Evolutionary conservation across 257 asterid species (phyloP), one percentile per base, ranked within the genome.

Genomic region (Verbena officinalis): DNA sequence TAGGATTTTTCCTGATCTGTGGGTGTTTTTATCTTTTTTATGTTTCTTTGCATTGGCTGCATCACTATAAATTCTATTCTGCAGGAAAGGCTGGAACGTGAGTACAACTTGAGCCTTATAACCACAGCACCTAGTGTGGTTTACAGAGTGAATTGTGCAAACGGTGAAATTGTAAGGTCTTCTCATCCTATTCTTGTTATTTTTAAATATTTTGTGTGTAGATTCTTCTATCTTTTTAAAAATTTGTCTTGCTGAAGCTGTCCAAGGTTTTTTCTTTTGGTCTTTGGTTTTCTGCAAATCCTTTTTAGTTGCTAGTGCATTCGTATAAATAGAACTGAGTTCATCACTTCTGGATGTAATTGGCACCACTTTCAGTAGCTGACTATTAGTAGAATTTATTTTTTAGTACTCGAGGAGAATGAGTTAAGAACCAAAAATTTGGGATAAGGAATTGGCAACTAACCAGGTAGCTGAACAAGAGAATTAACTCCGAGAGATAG

Each of bases 91-190:
- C 91, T 94, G 64, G 99, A 94, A 76, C 95, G 96, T 15, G 97
- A 94, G 81, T 94, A 90, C 83, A 84, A 86, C 78, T 88, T 94
- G 85, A 81, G 83, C 52, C 83, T 94, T 19, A 94, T 94, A 67
- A 94, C 96, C 72, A 94, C 99, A 53, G 96, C 97, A 40, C 97
- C 96, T 49, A 94, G 97, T 82, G 99, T 94, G 62, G 97, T 94
- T 67, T 94, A 90, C 82, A 77, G 74, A 75, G 97, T 94, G 80
- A 70, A 80, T 77, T 84, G 95, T 71, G 67, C 77, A 38, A 75
- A 80, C 58, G 99, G 95, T 75, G 95, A 86, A 36, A 86, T 78
- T 56, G 97, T 94, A 90, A 93, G 75, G 74, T 69, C 89, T 67
- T 68, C 78, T 77, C 73, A 64, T 66, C 87, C 81, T 45, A 42